These are phyloP conservation scores for Trichoderma semiorbis DNA, from an alignment of 2,329 filamentous ascomycete genomes.

Conservation along the genomic window DNA sequence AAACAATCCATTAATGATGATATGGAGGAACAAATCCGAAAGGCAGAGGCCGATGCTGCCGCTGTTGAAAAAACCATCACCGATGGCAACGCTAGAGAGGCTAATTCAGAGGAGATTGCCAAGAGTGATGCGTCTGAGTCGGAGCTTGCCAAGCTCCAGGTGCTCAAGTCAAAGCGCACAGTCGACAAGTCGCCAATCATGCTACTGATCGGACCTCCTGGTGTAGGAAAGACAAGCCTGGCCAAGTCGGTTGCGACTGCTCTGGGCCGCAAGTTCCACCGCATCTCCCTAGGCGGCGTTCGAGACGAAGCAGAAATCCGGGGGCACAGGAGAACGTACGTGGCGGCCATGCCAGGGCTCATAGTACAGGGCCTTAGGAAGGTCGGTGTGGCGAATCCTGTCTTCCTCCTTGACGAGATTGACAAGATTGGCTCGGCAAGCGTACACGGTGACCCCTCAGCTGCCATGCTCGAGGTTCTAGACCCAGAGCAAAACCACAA, in stretches of 20 bases:
- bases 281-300: constrained; percentile 93
- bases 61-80: constrained; percentile 47
- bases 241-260: constrained; percentile 91
- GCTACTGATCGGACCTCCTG: constrained; percentile 86
- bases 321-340: constrained; percentile 91
- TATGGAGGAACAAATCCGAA: constrained; percentile 72
- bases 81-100: constrained; percentile 23
- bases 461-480: constrained; percentile 95
- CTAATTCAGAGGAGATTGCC: constrained; percentile 14
- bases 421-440: constrained; percentile 92
- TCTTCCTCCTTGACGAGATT: constrained; percentile 94
- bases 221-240: constrained; percentile 92
- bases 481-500: constrained; percentile 96
- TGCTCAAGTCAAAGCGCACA: constrained; percentile 78
- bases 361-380: constrained; percentile 94
- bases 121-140: constrained; percentile 29
- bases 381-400: constrained; percentile 90
- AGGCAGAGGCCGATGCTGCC: constrained; percentile 61
- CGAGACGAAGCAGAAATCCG: constrained; percentile 96
- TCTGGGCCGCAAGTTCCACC: constrained; percentile 90
- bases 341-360: constrained; percentile 96
- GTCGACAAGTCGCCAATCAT: constrained; percentile 95
- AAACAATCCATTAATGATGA: constrained; percentile 88
- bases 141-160: constrained; percentile 61
- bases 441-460: constrained; percentile 91